phyloP scores from a whole-genome alignment of 192 early-diverging fungal genomes.

The Coemansia sp. region DNA sequence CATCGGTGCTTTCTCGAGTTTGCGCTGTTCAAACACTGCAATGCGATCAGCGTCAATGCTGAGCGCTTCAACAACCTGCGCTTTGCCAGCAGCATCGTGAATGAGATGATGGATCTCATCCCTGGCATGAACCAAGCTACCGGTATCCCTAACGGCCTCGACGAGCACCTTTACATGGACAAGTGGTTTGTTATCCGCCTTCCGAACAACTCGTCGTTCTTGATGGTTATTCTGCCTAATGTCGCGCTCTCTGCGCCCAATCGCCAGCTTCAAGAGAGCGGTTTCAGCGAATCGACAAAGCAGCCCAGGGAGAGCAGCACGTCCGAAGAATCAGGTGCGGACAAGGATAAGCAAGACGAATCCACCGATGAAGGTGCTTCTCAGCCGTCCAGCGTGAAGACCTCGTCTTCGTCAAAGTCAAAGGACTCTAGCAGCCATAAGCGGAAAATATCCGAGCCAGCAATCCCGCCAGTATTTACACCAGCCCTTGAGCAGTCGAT shows the following conservation, averaged over 20 bases:
- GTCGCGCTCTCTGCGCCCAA: constrained; percentile 36
- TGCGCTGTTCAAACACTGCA: constrained; percentile 50
- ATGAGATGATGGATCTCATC: constrained; percentile 33
- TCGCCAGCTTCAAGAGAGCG: constrained; percentile 7
- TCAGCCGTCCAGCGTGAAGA: background rate
- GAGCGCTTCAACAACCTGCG: constrained; percentile 51
- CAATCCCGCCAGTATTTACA: constrained; percentile 34
- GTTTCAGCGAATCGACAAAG: background rate
- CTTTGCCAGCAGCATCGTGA: constrained; percentile 49
- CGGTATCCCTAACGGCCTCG: constrained; percentile 47
- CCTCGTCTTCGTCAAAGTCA: background rate
- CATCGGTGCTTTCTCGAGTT: constrained; percentile 53
- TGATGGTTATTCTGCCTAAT: constrained; percentile 53
- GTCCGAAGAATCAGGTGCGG: background rate
- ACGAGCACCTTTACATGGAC: constrained; percentile 48
- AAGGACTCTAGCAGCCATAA: background rate
- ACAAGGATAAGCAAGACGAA: background rate
- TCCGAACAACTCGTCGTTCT: constrained; percentile 49
- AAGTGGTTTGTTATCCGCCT: constrained; percentile 55
- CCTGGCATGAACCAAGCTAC: constrained; percentile 28
- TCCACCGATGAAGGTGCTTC: background rate
- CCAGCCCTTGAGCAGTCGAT: constrained; percentile 44
- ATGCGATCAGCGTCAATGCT: constrained; percentile 49
- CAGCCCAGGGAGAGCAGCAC: background rate
- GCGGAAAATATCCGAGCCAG: constrained; percentile 27